A percentile compares a stretch with the other conserved stretches of the same genome.
phyloP scores from a whole-genome alignment of 495 filamentous ascomycete species.

The Ramalina peruviana region DNA sequence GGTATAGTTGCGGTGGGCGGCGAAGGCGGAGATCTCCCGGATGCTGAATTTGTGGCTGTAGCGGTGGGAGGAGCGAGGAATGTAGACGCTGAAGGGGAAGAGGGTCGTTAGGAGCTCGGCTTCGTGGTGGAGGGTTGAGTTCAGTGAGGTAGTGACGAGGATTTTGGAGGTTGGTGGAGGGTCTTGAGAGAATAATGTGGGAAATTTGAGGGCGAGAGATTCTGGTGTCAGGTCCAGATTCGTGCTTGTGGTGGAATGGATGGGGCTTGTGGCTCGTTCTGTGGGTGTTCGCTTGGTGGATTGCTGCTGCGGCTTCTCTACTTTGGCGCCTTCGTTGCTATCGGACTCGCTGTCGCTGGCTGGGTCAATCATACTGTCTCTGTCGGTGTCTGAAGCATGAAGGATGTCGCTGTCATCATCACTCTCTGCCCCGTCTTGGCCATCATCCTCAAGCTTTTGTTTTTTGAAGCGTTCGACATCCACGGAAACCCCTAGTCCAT shows the following conservation, averaged over 20 bases:
- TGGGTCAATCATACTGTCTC: constrained; percentile 18
- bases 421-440: constrained; percentile 25
- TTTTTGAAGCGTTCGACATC: constrained; percentile 67
- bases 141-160: constrained; percentile 75
- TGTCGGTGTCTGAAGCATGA: constrained; percentile 8
- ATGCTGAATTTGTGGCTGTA: constrained; percentile 77
- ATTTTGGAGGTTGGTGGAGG: constrained; percentile 53
- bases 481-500: constrained; percentile 55
- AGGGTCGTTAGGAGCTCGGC: constrained; percentile 60
- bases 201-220: constrained; percentile 59
- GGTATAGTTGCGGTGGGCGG: constrained; percentile 64
- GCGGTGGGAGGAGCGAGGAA: constrained; percentile 66
- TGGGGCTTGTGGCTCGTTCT: constrained; percentile 39
- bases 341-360: constrained; percentile 30
- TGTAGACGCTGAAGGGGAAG: constrained; percentile 80
- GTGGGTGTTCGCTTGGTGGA: constrained; percentile 30
- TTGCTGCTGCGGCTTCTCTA: constrained; percentile 14
- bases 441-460: constrained; percentile 51
- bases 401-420: constrained; percentile 24
- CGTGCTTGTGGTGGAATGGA: constrained; percentile 52
- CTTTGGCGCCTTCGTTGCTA: constrained; percentile 23
- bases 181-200: constrained; percentile 60
- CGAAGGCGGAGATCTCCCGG: constrained; percentile 78
- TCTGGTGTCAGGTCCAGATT: constrained; percentile 59
- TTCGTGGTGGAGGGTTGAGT: constrained; percentile 74